Conservation (phyloP, 1,284 basidiomycete species). For the Singerocomus inundabilis region DNA sequence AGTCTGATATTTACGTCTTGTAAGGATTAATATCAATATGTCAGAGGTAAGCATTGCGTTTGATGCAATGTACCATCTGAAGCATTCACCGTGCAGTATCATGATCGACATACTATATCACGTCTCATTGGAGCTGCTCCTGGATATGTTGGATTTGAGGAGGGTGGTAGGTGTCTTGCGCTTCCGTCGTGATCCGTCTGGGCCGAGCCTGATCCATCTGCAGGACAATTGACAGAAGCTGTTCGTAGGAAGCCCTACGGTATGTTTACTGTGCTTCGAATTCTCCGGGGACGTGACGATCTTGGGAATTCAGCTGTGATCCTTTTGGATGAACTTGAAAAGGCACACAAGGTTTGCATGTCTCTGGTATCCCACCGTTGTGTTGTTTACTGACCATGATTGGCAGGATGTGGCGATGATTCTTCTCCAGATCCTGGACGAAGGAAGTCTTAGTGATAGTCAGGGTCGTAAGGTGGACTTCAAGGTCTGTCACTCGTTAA, state of each 20-base stretch:
- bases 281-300: not conserved
- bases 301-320: slow-evolving; percentile 55
- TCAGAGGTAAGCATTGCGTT: slow-evolving; percentile 51
- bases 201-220: not conserved
- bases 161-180: slow-evolving; percentile 56
- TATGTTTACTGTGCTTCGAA: slow-evolving; percentile 32
- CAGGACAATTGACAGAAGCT: slow-evolving; percentile 83
- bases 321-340: slow-evolving; percentile 87
- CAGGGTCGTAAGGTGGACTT: slow-evolving; percentile 79
- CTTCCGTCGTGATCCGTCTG: not conserved
- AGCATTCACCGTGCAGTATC: slow-evolving; percentile 49
- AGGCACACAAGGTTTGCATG: slow-evolving; percentile 71
- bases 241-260: slow-evolving; percentile 82
- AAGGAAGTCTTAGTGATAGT: slow-evolving; percentile 86
- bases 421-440: slow-evolving; percentile 89
- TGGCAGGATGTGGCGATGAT: slow-evolving; percentile 83
- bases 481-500: slow-evolving; percentile 47
- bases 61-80: not conserved
- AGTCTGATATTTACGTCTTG: not conserved
- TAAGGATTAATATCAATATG: slow-evolving; percentile 88
- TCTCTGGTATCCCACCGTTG: not conserved
- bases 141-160: slow-evolving; percentile 93
- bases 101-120: slow-evolving; percentile 88
- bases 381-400: not conserved
- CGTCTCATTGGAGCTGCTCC: slow-evolving; percentile 89